phyloP scores from a whole-genome alignment of 257 asterid genomes.

The Eustoma russellianum region DNA sequence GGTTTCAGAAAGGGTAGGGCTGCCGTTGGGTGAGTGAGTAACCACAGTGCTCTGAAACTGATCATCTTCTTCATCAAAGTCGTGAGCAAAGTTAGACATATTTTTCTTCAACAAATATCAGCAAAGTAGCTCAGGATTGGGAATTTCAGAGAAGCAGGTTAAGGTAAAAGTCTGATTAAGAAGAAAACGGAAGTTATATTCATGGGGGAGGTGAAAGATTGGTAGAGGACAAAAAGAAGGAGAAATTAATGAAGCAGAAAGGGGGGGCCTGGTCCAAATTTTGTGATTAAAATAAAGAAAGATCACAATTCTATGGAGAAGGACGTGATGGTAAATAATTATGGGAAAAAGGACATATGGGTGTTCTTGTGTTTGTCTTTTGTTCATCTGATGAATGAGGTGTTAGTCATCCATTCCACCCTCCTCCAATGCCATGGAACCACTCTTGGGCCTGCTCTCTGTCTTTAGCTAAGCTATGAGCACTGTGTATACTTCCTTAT shows the following conservation, averaged over 20 bases:
- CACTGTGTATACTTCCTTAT: too few species aligned
- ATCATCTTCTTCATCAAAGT: constrained; percentile 9
- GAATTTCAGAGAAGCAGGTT: neutral
- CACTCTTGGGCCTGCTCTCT: constrained; percentile 4
- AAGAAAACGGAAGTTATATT: too few species aligned
- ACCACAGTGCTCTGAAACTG: constrained; percentile 4
- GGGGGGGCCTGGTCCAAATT: neutral
- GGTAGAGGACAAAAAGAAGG: constrained; percentile 8
- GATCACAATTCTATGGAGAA: neutral
- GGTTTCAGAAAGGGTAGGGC: constrained; percentile 9
- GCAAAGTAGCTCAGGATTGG: neutral
- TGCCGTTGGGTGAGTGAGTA: constrained; percentile 8
- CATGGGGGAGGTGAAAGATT: neutral
- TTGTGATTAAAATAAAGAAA: neutral
- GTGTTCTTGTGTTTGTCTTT: neutral
- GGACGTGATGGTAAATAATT: constrained; percentile 2
- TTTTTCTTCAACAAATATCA: neutral
- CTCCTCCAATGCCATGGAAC: too few species aligned
- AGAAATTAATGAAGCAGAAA: constrained; percentile 2
- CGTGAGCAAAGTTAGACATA: constrained; percentile 12
- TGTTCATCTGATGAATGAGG: neutral
- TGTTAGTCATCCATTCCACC: neutral
- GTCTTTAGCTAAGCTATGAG: neutral
- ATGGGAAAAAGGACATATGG: constrained; percentile 1
- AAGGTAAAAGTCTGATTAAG: too few species aligned